phyloP scores from a whole-genome alignment of 2,329 filamentous ascomycete genomes.

The Torrubiella hemipterigena region DNA sequence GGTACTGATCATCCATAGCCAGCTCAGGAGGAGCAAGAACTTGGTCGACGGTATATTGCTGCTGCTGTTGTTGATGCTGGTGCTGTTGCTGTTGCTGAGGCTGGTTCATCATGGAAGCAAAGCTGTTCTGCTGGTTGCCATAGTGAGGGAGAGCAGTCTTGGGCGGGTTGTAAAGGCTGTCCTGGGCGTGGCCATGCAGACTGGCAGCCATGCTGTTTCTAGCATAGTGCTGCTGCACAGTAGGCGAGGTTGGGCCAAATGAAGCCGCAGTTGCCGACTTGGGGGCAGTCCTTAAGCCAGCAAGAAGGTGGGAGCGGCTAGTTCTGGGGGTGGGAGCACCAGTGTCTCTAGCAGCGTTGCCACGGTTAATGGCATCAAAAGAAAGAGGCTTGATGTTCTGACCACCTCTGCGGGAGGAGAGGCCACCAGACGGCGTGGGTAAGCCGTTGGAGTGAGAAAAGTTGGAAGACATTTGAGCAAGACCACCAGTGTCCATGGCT shows the following conservation, averaged over 20 bases:
- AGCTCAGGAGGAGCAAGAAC: slow-evolving; percentile 75
- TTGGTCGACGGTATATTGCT: slow-evolving; percentile 72
- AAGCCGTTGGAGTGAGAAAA: slow-evolving; percentile 61
- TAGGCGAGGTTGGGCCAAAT: slow-evolving; percentile 56
- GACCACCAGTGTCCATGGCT: slow-evolving; percentile 91
- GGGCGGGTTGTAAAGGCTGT: slow-evolving; percentile 34
- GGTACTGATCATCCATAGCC: slow-evolving; percentile 55
- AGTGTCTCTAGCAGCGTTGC: slow-evolving; percentile 53
- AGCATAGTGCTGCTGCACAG: slow-evolving; percentile 28
- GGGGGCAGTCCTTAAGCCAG: slow-evolving; percentile 83
- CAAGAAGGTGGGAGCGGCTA: slow-evolving; percentile 87
- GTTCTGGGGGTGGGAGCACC: slow-evolving; percentile 75
- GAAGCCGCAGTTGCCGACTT: slow-evolving; percentile 67
- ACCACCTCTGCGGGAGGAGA: slow-evolving; percentile 75
- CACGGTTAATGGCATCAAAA: slow-evolving; percentile 59
- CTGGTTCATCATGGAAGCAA: slow-evolving; percentile 18
- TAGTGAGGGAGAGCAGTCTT: slow-evolving; percentile 47
- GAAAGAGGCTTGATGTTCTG: slow-evolving; percentile 84
- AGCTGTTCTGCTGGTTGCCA: slow-evolving; percentile 16
- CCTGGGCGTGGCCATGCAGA: slow-evolving; percentile 30
- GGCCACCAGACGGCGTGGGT: slow-evolving; percentile 64
- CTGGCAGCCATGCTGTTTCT: slow-evolving; percentile 32
- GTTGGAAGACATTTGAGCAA: slow-evolving; percentile 97
- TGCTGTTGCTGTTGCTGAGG: slow-evolving; percentile 8
- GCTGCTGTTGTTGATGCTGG: slow-evolving; percentile 9